These are phyloP conservation scores for Arthrobotrys sinensis DNA, from an alignment of 2,329 filamentous ascomycete genomes.

Conservation along the genomic window DNA sequence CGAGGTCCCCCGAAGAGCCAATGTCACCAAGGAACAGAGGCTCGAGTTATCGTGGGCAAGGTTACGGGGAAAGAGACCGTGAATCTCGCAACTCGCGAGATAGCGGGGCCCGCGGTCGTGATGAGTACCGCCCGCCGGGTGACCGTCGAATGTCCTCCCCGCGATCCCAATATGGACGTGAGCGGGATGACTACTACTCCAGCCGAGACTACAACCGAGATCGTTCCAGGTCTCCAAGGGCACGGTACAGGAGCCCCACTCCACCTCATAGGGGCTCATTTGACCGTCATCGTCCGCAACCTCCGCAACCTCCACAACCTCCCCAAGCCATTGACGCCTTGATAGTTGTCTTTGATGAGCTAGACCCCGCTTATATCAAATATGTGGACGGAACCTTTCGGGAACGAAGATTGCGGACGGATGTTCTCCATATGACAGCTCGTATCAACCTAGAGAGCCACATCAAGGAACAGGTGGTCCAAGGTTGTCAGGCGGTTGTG, in stretches of 20 bases:
- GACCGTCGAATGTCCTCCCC: slow-evolving; percentile 66
- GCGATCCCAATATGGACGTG: slow-evolving; percentile 77
- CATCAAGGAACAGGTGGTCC: slow-evolving; percentile 86
- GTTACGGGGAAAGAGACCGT: slow-evolving; percentile 68
- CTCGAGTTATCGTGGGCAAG: slow-evolving; percentile 68
- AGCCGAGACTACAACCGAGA: slow-evolving; percentile 77
- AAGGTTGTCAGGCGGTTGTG: slow-evolving; percentile 88
- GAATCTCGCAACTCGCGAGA: slow-evolving; percentile 63
- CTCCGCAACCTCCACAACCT: slow-evolving; percentile 72
- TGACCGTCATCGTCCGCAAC: slow-evolving; percentile 71
- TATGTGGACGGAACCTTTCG: slow-evolving; percentile 86
- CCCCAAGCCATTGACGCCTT: slow-evolving; percentile 19
- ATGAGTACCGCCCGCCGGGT: slow-evolving; percentile 74
- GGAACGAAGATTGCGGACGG: slow-evolving; percentile 79
- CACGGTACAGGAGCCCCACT: slow-evolving; percentile 73
- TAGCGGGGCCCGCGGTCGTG: slow-evolving; percentile 68
- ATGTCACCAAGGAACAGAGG: slow-evolving; percentile 66
- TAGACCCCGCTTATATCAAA: slow-evolving; percentile 71
- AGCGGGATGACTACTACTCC: slow-evolving; percentile 72
- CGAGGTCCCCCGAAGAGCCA: slow-evolving; percentile 66
- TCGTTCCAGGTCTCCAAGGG: slow-evolving; percentile 87
- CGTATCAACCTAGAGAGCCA: slow-evolving; percentile 83
- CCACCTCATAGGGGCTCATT: slow-evolving; percentile 48
- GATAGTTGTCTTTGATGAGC: slow-evolving; percentile 55
- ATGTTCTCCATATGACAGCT: slow-evolving; percentile 84